Conservation (phyloP, 2,329 filamentous ascomycete species). For the Alternaria triticina region DNA sequence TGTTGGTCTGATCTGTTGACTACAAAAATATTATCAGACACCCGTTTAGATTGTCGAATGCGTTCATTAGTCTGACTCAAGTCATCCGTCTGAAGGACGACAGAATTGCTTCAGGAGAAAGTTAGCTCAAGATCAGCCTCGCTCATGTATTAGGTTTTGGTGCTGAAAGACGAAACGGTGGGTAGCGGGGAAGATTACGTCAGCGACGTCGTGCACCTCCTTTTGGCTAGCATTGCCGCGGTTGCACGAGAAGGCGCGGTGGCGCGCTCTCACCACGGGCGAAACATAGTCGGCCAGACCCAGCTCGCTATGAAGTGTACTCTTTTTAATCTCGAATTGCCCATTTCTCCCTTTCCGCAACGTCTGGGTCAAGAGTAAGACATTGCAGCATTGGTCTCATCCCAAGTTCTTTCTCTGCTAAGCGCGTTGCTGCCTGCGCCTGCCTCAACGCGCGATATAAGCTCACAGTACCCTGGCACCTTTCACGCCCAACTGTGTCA, state of each 20-base stretch:
- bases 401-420: neutral
- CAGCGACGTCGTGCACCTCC: constrained; percentile 1
- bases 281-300: neutral
- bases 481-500: neutral
- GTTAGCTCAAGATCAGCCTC: neutral
- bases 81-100: neutral
- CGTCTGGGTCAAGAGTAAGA: neutral
- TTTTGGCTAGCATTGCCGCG: constrained; percentile 10
- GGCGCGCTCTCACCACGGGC: neutral
- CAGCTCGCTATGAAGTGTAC: neutral
- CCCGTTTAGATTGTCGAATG: neutral
- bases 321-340: neutral
- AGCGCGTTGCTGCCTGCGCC: neutral
- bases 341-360: neutral
- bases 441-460: neutral
- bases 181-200: constrained; percentile 8
- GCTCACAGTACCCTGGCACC: neutral
- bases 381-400: neutral
- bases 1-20: neutral
- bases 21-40: neutral
- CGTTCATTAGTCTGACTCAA: neutral
- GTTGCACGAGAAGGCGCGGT: neutral
- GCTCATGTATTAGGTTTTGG: neutral
- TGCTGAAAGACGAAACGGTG: neutral
- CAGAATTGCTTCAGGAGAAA: neutral